Percentiles rank a stretch among this genome's conserved stretches.
These are phyloP conservation scores for Harringtonia lauricola DNA, from an alignment of 2,329 filamentous ascomycete genomes.

Conservation along the genomic window DNA sequence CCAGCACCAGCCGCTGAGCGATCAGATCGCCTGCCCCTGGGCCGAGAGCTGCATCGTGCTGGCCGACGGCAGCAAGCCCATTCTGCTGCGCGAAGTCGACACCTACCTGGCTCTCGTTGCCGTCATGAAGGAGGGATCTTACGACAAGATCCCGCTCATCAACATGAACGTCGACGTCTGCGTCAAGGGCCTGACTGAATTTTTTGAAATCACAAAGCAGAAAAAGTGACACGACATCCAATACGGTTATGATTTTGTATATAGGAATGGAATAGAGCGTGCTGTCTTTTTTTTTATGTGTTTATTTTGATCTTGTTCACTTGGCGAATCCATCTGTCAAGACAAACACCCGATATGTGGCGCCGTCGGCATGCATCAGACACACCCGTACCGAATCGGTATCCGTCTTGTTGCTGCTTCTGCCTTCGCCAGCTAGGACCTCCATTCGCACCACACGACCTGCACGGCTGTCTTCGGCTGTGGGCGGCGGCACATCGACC, in stretches of 20 bases:
- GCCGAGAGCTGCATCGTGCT: slow-evolving; percentile 60
- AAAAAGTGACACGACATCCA: slow-evolving; percentile 22
- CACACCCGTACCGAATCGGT: slow-evolving; percentile 38
- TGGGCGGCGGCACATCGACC: not conserved
- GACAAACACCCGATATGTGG: slow-evolving; percentile 35
- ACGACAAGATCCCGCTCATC: slow-evolving; percentile 73
- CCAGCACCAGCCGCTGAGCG: slow-evolving; percentile 50
- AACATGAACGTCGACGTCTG: slow-evolving; percentile 82
- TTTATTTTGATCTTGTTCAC: not conserved
- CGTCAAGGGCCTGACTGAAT: slow-evolving; percentile 66
- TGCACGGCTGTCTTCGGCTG: not conserved
- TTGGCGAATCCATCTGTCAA: slow-evolving; percentile 17
- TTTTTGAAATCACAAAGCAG: slow-evolving; percentile 62
- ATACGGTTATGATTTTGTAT: no score
- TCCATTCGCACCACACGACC: slow-evolving; percentile 32
- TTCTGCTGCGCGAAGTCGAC: slow-evolving; percentile 59
- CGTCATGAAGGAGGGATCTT: slow-evolving; percentile 76
- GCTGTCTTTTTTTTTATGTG: not conserved
- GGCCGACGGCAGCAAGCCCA: slow-evolving; percentile 51
- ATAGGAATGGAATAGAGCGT: no score
- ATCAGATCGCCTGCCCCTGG: slow-evolving; percentile 54
- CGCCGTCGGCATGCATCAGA: slow-evolving; percentile 35
- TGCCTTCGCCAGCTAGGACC: slow-evolving; percentile 26
- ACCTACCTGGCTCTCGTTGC: slow-evolving; percentile 72
- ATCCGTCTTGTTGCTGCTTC: slow-evolving; percentile 9